Percentiles rank a stretch among this genome's conserved stretches.
These are phyloP conservation scores for Tylopilus rubrobrunneus DNA, from an alignment of 768 basidiomycete genomes.

Conservation along the genomic window DNA sequence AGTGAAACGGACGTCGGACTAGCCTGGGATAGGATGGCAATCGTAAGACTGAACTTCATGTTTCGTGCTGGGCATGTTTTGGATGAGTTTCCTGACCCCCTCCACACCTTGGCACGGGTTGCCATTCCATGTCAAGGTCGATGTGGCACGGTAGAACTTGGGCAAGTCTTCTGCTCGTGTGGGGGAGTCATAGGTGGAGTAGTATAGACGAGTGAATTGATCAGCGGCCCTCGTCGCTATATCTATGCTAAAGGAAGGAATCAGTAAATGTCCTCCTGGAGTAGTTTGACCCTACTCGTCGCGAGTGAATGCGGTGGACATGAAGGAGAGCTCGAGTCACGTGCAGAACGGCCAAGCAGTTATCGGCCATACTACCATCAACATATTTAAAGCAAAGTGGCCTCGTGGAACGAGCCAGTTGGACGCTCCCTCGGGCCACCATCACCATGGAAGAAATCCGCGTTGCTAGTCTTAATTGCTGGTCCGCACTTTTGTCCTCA, in stretches of 20 bases:
- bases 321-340: slow-evolving; percentile 10
- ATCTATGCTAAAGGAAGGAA: slow-evolving; percentile 56
- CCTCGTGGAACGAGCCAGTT: not conserved
- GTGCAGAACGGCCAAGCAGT: too few species aligned
- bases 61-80: slow-evolving; percentile 73
- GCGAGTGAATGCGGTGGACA: slow-evolving; percentile 42
- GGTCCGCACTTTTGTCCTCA: slow-evolving; percentile 40
- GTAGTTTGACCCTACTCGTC: slow-evolving; percentile 48
- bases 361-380: too few species aligned
- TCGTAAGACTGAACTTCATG: slow-evolving; percentile 88
- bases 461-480: slow-evolving; percentile 78
- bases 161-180: slow-evolving; percentile 74
- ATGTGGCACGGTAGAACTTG: slow-evolving; percentile 74
- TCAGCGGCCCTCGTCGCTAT: slow-evolving; percentile 83
- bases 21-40: slow-evolving; percentile 86
- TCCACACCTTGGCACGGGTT: slow-evolving; percentile 71
- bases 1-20: slow-evolving; percentile 10
- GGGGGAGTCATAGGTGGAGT: slow-evolving; percentile 75
- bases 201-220: slow-evolving; percentile 79
- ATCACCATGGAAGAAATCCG: slow-evolving; percentile 48
- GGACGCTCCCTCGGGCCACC: not conserved
- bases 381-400: not conserved
- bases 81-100: slow-evolving; percentile 61
- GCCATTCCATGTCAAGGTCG: slow-evolving; percentile 84
- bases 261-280: slow-evolving; percentile 8